phyloP scores from a whole-genome alignment of 352 stramenopile genomes.

The Phytopythium kandeliae region DNA sequence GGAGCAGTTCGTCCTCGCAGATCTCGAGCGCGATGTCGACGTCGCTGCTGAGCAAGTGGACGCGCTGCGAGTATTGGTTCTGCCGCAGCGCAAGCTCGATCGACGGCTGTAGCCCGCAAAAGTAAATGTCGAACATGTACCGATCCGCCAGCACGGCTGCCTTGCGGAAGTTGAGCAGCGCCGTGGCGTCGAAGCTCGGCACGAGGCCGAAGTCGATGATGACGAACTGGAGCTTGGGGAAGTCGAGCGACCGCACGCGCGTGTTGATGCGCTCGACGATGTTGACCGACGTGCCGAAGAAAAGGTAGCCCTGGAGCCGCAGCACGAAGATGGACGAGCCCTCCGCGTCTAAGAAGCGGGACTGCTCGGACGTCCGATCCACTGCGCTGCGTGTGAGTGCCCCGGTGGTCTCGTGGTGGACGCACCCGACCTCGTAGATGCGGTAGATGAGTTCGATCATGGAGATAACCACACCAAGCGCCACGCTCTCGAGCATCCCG shows the following conservation, averaged over 20 bases:
- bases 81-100: constrained; percentile 42
- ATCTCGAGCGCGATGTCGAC: constrained; percentile 57
- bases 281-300: constrained; percentile 79
- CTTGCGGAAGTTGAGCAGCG: constrained; percentile 74
- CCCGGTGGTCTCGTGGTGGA: constrained; percentile 71
- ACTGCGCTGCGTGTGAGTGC: constrained; percentile 57
- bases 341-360: constrained; percentile 40
- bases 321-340: constrained; percentile 65
- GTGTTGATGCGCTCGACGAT: constrained; percentile 74
- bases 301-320: constrained; percentile 73
- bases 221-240: constrained; percentile 49
- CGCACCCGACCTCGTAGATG: constrained; percentile 71
- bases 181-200: constrained; percentile 69
- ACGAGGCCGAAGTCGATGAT: constrained; percentile 81
- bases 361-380: constrained; percentile 59
- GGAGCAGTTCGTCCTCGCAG: constrained; percentile 58
- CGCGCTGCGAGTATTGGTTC: constrained; percentile 36
- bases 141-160: constrained; percentile 46
- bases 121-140: constrained; percentile 77
- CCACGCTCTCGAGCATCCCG: constrained; percentile 69
- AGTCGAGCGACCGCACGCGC: constrained; percentile 52
- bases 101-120: constrained; percentile 51
- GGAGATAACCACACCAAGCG: constrained; percentile 70
- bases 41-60: constrained; percentile 45
- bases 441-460: constrained; percentile 77